Conservation (phyloP, 2,329 filamentous ascomycete genomes). For the Plectosphaerella plurivora region DNA sequence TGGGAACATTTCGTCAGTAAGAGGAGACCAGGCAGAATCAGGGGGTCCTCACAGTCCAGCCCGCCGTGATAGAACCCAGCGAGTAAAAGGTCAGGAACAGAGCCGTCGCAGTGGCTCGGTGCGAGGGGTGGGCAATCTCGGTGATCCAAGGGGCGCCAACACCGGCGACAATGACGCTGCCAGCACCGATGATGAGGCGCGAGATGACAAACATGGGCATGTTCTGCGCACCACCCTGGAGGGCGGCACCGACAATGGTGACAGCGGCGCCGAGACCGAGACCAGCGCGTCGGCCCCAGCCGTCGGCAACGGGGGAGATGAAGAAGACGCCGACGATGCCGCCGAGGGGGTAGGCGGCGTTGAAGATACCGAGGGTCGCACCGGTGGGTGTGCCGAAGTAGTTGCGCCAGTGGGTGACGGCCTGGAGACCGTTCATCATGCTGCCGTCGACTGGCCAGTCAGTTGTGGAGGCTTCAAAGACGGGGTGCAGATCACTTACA, state of each 20-base stretch:
- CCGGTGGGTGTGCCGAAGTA: slow-evolving; percentile 33
- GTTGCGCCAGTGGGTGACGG: slow-evolving; percentile 30
- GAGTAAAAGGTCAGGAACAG: slow-evolving; percentile 30
- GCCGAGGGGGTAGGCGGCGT: slow-evolving; percentile 30
- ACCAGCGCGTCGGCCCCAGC: background rate
- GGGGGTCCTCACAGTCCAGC: slow-evolving; percentile 20
- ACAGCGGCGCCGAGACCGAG: background rate
- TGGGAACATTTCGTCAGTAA: no score
- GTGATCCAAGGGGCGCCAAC: slow-evolving; percentile 2
- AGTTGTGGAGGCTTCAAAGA: background rate
- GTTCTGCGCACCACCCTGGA: slow-evolving; percentile 37
- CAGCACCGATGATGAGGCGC: slow-evolving; percentile 36
- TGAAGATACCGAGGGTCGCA: slow-evolving; percentile 28
- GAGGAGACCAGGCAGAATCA: no score
- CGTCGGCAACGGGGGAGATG: background rate
- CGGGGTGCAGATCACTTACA: background rate
- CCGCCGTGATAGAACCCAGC: slow-evolving; percentile 29
- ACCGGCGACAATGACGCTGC: slow-evolving; percentile 10
- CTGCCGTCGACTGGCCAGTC: slow-evolving; percentile 16
- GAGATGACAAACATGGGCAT: slow-evolving; percentile 37
- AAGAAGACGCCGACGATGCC: background rate
- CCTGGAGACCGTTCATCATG: slow-evolving; percentile 40
- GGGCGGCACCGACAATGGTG: slow-evolving; percentile 21
- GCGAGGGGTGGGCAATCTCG: slow-evolving; percentile 10
- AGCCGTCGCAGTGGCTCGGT: slow-evolving; percentile 21